These are phyloP conservation scores for Trichophyton schoenleinii DNA, from an alignment of 2,329 filamentous ascomycete genomes.

Conservation along the genomic window DNA sequence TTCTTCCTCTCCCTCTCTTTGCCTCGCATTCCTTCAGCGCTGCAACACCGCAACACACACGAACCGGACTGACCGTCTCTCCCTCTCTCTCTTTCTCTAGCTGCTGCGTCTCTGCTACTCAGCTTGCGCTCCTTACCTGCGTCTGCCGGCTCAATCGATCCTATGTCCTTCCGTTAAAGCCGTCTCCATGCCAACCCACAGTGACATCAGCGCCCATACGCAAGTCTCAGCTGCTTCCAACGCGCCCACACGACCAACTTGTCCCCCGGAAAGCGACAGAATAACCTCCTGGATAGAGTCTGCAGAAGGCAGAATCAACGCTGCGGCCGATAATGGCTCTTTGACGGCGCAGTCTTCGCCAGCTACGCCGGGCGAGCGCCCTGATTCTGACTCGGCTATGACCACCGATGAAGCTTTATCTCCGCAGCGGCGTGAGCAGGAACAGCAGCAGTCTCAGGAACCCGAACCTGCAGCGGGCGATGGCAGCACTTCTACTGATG, in stretches of 20 bases:
- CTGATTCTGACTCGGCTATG: neutral
- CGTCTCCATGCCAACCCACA: constrained; percentile 40
- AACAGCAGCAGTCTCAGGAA: neutral
- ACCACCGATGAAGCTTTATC: neutral
- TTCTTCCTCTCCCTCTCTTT: neutral
- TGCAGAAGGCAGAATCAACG: constrained; percentile 17
- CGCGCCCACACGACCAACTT: constrained; percentile 35
- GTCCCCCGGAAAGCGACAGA: constrained; percentile 37
- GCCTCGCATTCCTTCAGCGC: neutral
- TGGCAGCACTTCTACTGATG: neutral
- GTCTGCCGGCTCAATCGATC: neutral
- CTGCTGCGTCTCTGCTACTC: neutral
- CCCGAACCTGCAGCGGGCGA: neutral
- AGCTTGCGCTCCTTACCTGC: neutral
- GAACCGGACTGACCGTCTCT: neutral
- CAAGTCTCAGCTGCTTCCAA: constrained; percentile 30
- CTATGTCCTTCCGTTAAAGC: neutral
- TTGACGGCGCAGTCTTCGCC: neutral
- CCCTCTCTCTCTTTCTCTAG: neutral
- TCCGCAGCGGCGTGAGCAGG: neutral
- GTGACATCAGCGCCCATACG: constrained; percentile 32
- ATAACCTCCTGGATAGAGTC: constrained; percentile 23
- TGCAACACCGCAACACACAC: neutral
- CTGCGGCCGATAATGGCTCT: constrained; percentile 16
- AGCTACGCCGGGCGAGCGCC: neutral